A percentile compares a stretch with the other conserved stretches of the same genome.
Conservation (phyloP, 805 yeast genomes). For the Hanseniaspora opuntiae region DNA sequence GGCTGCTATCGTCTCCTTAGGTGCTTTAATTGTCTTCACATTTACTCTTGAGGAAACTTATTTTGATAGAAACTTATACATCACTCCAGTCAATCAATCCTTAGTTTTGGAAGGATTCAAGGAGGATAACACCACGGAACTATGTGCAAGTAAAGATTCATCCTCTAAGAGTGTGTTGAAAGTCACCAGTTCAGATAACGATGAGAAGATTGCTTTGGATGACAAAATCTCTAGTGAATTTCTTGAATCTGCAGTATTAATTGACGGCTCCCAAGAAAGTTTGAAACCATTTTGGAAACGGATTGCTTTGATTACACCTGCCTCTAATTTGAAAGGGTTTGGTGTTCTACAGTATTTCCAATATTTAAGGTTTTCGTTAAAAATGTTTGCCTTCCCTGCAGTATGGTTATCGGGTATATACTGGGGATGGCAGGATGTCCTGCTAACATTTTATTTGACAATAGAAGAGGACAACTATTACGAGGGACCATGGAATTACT, state of each 20-base stretch:
- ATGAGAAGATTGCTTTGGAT: background rate
- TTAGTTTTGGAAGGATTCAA: background rate
- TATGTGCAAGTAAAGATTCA: background rate
- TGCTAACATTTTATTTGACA: constrained; percentile 59
- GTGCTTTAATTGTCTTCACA: constrained; percentile 37
- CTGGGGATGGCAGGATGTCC: constrained; percentile 73
- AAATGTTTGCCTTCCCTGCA: constrained; percentile 52
- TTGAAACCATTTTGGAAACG: constrained; percentile 33
- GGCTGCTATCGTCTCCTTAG: constrained; percentile 55
- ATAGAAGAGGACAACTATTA: constrained; percentile 57
- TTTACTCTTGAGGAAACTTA: constrained; percentile 61
- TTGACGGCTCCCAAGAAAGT: constrained; percentile 32
- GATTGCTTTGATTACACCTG: constrained; percentile 39
- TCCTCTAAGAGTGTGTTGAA: background rate
- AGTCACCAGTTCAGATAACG: background rate
- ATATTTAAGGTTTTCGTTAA: constrained; percentile 37
- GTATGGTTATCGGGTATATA: constrained; percentile 51
- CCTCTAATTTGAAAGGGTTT: constrained; percentile 45
- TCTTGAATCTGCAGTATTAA: constrained; percentile 12
- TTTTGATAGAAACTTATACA: constrained; percentile 40
- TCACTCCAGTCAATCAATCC: constrained; percentile 22
- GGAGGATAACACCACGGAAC: background rate
- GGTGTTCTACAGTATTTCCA: constrained; percentile 54
- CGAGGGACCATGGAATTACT: constrained; percentile 52
- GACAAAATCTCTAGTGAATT: background rate